Conservation (phyloP, 768 basidiomycete species). For the Boletus vinaceobasis region DNA sequence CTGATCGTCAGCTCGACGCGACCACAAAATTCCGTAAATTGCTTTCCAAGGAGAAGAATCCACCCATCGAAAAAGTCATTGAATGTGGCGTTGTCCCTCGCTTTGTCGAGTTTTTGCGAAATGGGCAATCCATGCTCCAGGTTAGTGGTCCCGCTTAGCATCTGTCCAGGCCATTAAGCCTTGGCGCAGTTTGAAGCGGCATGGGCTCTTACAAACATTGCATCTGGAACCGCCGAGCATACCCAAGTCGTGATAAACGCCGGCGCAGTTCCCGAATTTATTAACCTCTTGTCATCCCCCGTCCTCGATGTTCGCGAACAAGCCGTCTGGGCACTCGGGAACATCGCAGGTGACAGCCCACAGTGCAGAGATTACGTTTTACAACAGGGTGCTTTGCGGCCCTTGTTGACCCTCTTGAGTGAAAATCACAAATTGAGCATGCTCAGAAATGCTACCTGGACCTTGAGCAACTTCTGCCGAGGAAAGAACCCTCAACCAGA, state of each 20-base stretch:
- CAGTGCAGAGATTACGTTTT: slow-evolving; percentile 97
- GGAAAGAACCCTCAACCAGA: slow-evolving; percentile 98
- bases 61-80: slow-evolving; percentile 97
- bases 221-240: slow-evolving; percentile 96
- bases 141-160: slow-evolving; percentile 36
- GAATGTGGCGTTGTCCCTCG: slow-evolving; percentile 96
- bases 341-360: slow-evolving; percentile 98
- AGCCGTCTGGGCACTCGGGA: slow-evolving; percentile 98
- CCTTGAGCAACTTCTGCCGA: slow-evolving; percentile 97
- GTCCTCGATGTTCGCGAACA: slow-evolving; percentile 98
- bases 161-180: slow-evolving; percentile 7
- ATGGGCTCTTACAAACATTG: slow-evolving; percentile 97
- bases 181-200: slow-evolving; percentile 84
- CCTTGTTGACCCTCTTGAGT: slow-evolving; percentile 83
- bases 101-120: slow-evolving; percentile 91
- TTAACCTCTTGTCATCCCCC: slow-evolving; percentile 90
- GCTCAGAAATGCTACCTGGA: slow-evolving; percentile 99
- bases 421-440: slow-evolving; percentile 99
- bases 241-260: slow-evolving; percentile 97
- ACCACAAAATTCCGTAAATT: slow-evolving; percentile 99
- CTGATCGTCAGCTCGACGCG: slow-evolving; percentile 91
- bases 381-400: slow-evolving; percentile 87
- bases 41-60: slow-evolving; percentile 98
- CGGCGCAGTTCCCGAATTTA: slow-evolving; percentile 94
- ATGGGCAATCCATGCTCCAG: slow-evolving; percentile 81